These are phyloP conservation scores for Erodium moschatum DNA, from an alignment of 441 rosid genomes.

Conservation along the genomic window DNA sequence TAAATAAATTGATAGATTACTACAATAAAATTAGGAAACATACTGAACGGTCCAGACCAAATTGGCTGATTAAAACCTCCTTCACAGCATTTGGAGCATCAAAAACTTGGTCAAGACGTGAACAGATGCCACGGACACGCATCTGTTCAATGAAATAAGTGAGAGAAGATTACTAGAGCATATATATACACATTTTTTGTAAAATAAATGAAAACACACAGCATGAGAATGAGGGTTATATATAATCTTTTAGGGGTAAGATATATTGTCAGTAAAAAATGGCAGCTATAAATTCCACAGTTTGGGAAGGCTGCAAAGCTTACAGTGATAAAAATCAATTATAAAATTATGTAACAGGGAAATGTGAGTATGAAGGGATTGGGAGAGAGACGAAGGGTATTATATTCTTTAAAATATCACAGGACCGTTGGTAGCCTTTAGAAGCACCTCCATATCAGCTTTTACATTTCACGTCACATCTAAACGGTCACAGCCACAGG, in stretches of 20 bases:
- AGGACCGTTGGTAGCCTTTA: neutral
- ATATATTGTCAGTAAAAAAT: neutral
- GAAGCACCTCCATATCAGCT: neutral
- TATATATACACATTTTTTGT: neutral
- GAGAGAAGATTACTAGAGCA: neutral
- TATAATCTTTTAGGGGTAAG: neutral
- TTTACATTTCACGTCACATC: neutral
- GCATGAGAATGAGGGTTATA: neutral
- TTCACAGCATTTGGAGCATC: slow-evolving; percentile 83
- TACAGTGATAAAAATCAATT: neutral
- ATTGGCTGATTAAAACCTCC: slow-evolving; percentile 77
- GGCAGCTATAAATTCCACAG: neutral
- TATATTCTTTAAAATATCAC: slow-evolving; percentile 1
- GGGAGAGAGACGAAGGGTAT: neutral
- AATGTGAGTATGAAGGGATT: neutral
- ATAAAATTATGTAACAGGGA: neutral
- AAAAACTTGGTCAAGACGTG: slow-evolving; percentile 84
- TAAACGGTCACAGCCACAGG: neutral
- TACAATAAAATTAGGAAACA: slow-evolving; percentile 24
- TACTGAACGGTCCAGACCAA: slow-evolving; percentile 62
- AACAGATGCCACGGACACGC: slow-evolving; percentile 61
- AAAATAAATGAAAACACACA: neutral
- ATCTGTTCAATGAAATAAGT: slow-evolving; percentile 32
- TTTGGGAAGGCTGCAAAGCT: neutral
- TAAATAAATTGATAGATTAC: slow-evolving; percentile 8